These are phyloP conservation scores for Collybia sordida DNA, from an alignment of 768 basidiomycete species.

Conservation along the genomic window DNA sequence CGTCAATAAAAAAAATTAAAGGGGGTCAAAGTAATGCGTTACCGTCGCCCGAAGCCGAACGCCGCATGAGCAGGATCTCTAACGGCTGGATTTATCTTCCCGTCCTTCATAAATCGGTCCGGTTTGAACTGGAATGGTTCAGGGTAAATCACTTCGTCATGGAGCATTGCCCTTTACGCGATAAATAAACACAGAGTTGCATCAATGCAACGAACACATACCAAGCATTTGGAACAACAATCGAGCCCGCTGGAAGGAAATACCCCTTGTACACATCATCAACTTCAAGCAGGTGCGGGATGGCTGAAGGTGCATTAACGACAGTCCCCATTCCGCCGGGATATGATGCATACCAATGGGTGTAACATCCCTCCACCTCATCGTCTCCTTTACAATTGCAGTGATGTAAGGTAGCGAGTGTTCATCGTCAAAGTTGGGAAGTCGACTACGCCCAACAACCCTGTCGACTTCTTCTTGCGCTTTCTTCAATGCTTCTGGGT, in stretches of 20 bases:
- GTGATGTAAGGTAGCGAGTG: constrained; percentile 28
- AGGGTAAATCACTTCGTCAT: constrained; percentile 12
- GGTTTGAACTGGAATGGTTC: constrained; percentile 18
- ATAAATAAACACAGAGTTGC: neutral
- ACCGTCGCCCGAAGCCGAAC: constrained; percentile 29
- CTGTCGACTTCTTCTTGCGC: constrained; percentile 32
- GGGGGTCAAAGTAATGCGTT: neutral
- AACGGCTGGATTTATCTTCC: constrained; percentile 9
- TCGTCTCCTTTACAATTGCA: constrained; percentile 29
- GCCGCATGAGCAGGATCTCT: constrained; percentile 7
- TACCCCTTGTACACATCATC: constrained; percentile 39
- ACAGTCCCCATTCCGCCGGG: too few relatives aligned
- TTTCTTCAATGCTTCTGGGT: constrained; percentile 24
- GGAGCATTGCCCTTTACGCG: constrained; percentile 14
- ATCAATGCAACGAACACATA: constrained; percentile 1
- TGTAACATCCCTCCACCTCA: constrained; percentile 25
- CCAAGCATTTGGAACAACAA: constrained; percentile 31
- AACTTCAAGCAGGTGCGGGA: constrained; percentile 24
- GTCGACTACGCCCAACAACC: constrained; percentile 24
- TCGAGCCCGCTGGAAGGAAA: constrained; percentile 29
- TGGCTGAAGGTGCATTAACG: constrained; percentile 16
- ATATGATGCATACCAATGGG: constrained; percentile 18
- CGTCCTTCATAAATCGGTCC: constrained; percentile 19
- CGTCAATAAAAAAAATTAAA: too few relatives aligned
- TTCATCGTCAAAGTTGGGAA: constrained; percentile 30